Evolutionary conservation across 805 yeast genomes (phyloP).

Genomic region (Schizosaccharomyces octosporus): DNA sequence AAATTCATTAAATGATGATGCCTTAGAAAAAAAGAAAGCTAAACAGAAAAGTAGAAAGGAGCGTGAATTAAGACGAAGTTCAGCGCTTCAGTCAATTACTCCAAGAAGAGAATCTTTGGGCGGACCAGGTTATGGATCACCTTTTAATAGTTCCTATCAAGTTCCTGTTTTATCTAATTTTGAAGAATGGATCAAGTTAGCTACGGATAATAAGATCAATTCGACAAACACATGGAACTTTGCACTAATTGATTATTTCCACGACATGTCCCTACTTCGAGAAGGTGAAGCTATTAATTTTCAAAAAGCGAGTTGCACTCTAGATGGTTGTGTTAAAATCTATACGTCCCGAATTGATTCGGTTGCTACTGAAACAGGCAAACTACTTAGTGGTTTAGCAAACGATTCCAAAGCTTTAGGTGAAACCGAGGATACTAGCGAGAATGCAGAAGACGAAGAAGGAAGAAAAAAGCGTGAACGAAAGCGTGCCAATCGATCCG

Average conservation of each 20-base stretch:
- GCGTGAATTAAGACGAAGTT: background rate
- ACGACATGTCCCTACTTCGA: constrained; percentile 48
- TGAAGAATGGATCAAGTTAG: constrained; percentile 63
- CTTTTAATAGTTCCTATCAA: constrained; percentile 3
- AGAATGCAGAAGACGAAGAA: constrained; percentile 7
- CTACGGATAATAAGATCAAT: constrained; percentile 64
- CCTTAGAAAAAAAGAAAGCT: background rate
- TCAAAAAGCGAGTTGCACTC: constrained; percentile 71
- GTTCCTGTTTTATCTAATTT: constrained; percentile 20
- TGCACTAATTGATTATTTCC: constrained; percentile 75
- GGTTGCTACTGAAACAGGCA: constrained; percentile 74
- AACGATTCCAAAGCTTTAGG: constrained; percentile 7
- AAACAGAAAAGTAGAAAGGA: background rate
- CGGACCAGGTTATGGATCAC: background rate
- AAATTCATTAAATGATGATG: background rate
- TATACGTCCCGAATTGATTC: constrained; percentile 80
- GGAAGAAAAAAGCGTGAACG: constrained; percentile 8
- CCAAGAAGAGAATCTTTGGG: background rate
- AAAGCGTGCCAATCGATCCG: constrained; percentile 8
- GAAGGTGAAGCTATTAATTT: constrained; percentile 67
- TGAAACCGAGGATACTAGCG: constrained; percentile 7
- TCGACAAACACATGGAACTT: constrained; percentile 72
- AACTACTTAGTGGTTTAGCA: constrained; percentile 52
- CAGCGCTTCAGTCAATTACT: background rate
- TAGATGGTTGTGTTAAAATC: constrained; percentile 86